Evolutionary conservation across 2,329 filamentous ascomycete genomes (phyloP), one percentile per base, ranked within the genome.

Genomic region (Myriosclerotinia curreyana): DNA sequence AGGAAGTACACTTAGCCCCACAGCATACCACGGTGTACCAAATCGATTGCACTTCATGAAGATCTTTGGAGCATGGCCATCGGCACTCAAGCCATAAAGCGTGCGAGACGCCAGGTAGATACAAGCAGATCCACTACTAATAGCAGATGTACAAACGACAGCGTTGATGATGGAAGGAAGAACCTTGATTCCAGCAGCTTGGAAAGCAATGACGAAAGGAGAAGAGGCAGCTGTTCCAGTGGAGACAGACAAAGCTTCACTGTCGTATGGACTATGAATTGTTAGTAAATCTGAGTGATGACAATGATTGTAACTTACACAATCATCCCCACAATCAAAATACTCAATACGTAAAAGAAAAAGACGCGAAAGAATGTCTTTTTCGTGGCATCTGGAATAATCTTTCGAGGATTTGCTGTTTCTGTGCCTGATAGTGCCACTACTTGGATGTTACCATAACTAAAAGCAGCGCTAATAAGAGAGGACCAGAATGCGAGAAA

Each of bases 101-200:
- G 83, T 83, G 52, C 86, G 81, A 9, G 60, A 63, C 15, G 52
- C 60, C 2, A 63, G 52, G n/a, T 50, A 58, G 12, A 63, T 63
- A 46, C 60, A 63, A 38, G 60, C 60, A 15, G 60, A 63, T 20
- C 60, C 60, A 63, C 60, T 63, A 31, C 60, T 63, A 15, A 63
- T 58, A 12, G 60, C 60, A 9, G 60, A 63, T 0, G 86, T 90
- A 69, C 92, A 80, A 69, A 93, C 87, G 40, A 92, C 81, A 44
- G 88, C 89, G 73, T 94, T 94, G 75, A 94, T 87, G 61, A 94
- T 83, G 9, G 85, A 86, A 0, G 89, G 87, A 5, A 93, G 83
- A 4, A 83, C 86, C 11, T 80, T 81, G 65, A 93, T 87, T 0
- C 87, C 86, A 1, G 89, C 89, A 25, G 84, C 82, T 12, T 82